Evolutionary conservation across 805 yeast species (phyloP), one percentile per base, ranked within the genome.

Genomic region (Torulaspora gathmanii): DNA sequence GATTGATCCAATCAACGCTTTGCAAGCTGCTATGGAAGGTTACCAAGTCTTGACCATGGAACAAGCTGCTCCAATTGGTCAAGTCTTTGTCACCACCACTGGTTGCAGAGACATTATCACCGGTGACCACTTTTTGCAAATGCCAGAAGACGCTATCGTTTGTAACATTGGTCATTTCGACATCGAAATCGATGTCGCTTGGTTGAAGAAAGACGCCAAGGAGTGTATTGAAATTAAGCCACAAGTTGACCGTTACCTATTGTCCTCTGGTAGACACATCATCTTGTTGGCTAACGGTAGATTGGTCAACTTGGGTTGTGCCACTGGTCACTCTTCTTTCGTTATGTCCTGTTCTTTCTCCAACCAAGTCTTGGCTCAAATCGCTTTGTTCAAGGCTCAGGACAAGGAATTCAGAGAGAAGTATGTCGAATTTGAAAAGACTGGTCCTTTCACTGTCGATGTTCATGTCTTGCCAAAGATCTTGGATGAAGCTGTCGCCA

Each of bases 291-390:
- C 99, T 58, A 96, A 90, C 75, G 99, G 99, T 77, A 89, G 99
- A 79, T 84, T 91, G 67, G 98, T 91, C 70, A 91, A 91, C 89
- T 80, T 91, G 70, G 99, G 99, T 65, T 93, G 98, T 79, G 99
- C 98, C 70, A 91, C 98, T 65, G 99, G 99, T 70, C 99, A 91
- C 81, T 86, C 98, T 42, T 88, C 97, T 33, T 91, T 91, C 70
- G 99, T 91, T 68, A 91, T 91, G 99, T 89, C 97, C 54, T 93
- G 98, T 78, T 93, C 98, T 45, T 91, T 91, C 95, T 87, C 97
- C 64, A 91, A 91, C 86, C 99, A 91, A 79, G 98, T 91, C 56
- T 80, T 91, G 70, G 99, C 99, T 63, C 99, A 91, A 79, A 91
- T 90, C 67, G 98, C 97, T 64, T 77, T 90, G 70, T 91, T 78